Evolutionary conservation across 108 stramenopile genomes (phyloP).

Genomic region (Nitzschia inconspicua): DNA sequence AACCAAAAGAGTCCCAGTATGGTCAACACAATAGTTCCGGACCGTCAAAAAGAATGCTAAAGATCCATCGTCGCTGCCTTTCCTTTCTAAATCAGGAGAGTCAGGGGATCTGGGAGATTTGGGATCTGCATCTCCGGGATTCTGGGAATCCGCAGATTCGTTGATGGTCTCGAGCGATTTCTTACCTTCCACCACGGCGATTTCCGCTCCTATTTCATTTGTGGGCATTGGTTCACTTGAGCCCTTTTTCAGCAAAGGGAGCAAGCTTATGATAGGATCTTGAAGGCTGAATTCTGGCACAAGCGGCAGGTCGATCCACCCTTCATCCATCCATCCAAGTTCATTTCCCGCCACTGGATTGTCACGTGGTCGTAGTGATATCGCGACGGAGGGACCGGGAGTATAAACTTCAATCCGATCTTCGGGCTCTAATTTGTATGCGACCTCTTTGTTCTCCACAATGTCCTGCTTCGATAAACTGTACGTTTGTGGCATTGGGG

Average conservation of each 20-base stretch:
- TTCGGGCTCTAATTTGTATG: slow-evolving; percentile 44
- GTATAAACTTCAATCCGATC: slow-evolving; percentile 73
- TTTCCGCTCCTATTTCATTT: slow-evolving; percentile 44
- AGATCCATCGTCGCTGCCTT: slow-evolving; percentile 1
- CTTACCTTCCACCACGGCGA: slow-evolving; percentile 55
- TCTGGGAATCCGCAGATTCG: not conserved
- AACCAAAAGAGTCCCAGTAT: slow-evolving; percentile 76
- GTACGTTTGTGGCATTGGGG: slow-evolving; percentile 84
- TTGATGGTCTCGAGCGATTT: slow-evolving; percentile 23
- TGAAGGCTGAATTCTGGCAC: slow-evolving; percentile 39
- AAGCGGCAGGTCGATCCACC: slow-evolving; percentile 75
- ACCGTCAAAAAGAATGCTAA: slow-evolving; percentile 57
- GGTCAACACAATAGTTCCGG: slow-evolving; percentile 75
- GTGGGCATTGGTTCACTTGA: slow-evolving; percentile 9
- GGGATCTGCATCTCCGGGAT: not conserved
- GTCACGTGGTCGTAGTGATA: slow-evolving; percentile 58
- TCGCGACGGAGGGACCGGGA: slow-evolving; percentile 74
- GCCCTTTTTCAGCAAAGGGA: slow-evolving; percentile 47
- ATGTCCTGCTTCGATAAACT: slow-evolving; percentile 15
- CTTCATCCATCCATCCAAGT: slow-evolving; percentile 77
- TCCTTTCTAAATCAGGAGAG: not conserved
- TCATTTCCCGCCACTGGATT: slow-evolving; percentile 59
- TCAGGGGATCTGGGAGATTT: not conserved
- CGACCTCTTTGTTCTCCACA: slow-evolving; percentile 11
- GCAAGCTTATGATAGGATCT: slow-evolving; percentile 57